Evolutionary conservation across 805 yeast genomes (phyloP).

Genomic region (Saccharomycopsis lassenensis): DNA sequence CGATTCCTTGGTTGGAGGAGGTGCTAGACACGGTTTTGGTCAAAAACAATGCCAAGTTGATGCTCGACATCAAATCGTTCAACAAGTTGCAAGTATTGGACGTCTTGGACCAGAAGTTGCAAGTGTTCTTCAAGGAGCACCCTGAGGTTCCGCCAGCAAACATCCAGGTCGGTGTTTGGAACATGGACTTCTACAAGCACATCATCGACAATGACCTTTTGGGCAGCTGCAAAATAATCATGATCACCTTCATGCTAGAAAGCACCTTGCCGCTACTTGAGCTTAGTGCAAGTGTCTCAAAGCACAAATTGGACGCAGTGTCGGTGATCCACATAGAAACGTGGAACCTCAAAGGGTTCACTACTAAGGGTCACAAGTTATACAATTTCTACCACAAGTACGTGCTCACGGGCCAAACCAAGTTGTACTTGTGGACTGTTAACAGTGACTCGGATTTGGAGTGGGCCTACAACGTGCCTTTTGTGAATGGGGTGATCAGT

Average conservation of each 20-base stretch:
- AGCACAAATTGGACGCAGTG: slow-evolving; percentile 12
- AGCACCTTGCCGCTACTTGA: no score
- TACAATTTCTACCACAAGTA: no score
- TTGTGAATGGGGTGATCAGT: slow-evolving; percentile 20
- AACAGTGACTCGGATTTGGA: slow-evolving; percentile 22
- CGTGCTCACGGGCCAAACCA: slow-evolving; percentile 12
- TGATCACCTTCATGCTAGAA: slow-evolving; percentile 27
- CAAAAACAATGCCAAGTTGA: slow-evolving; percentile 36
- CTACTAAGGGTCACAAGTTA: slow-evolving; percentile 5
- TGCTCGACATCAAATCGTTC: slow-evolving; percentile 49
- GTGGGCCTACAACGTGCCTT: slow-evolving; percentile 18
- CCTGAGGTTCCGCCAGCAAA: slow-evolving; percentile 22
- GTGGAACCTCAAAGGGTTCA: slow-evolving; percentile 10
- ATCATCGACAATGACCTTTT: slow-evolving; percentile 19
- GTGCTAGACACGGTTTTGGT: no score
- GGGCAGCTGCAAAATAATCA: slow-evolving; percentile 22
- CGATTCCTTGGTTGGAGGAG: slow-evolving; percentile 25
- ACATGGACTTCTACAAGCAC: slow-evolving; percentile 27
- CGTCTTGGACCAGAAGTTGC: slow-evolving; percentile 21
- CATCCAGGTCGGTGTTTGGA: slow-evolving; percentile 27
- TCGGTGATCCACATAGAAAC: slow-evolving; percentile 20
- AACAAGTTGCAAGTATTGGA: slow-evolving; percentile 35
- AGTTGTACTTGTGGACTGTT: slow-evolving; percentile 30
- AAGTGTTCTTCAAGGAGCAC: slow-evolving; percentile 5
- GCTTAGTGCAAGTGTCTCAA: no score